Base-by-base conservation (phyloP, 495 filamentous ascomycete species). In the Podospora pseudopauciseta region DNA sequence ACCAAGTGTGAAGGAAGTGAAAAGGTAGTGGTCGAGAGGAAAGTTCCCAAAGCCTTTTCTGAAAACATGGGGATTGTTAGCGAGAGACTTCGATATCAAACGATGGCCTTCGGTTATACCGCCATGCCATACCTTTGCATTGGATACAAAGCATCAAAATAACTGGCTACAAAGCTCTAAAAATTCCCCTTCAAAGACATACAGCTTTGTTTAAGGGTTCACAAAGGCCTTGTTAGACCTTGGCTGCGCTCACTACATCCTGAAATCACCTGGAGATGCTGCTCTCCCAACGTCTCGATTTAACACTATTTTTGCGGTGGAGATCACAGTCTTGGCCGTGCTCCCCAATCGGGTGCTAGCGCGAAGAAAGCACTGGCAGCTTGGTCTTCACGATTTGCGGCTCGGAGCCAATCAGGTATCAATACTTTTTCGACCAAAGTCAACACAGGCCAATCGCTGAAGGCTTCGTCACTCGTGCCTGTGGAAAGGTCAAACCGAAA, bases 381-480 rank as follows among this genome's bases (percentile, higher is more conserved):
- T 66, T 60, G 68, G 72, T 49, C 67, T 67, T 68, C 72, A 69
- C 59, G 65, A 61, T 30, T 53, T 30, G 57, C 59, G 71, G 72
- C 70, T 73, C 34, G 3, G 66, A 64, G 58, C 77, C 72, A 79
- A 72, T 76, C 49, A 62, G 55, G 61, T 39, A 64, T 60, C 27
- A n/a, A 26, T 71, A 74, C 66, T 77, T 79, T 77, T 78, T 69
- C 63, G 69, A 68, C 71, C 68, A 74, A 74, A 75, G 75, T 79
- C 77, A 79, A 79, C 77, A 78, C 73, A 70, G 65, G 68, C 77
- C 76, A 79, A 79, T 79, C 67, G 71, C 61, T 60, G 72, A 73
- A 75, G 71, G 67, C 73, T 78, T 78, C 76, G 74, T 78, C 74
- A 74, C 72, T 75, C 68, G 27, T 71, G 69, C 65, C 67, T 28